phyloP scores from a whole-genome alignment of 1,139 yeast species.

The Yamadazyma aaseri region DNA sequence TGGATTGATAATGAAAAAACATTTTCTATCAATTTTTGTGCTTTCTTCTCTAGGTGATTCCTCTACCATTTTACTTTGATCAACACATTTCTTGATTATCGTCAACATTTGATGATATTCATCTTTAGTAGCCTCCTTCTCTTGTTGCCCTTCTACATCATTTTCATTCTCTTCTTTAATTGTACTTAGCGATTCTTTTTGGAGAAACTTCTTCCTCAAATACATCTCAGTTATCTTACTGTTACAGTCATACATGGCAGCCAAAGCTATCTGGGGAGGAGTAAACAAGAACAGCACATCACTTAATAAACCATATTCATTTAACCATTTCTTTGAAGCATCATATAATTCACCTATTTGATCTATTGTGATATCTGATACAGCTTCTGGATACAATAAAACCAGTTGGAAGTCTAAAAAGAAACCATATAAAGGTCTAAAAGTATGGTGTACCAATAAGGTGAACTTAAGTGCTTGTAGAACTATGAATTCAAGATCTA shows the following conservation, averaged over 20 bases:
- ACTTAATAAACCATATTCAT: constrained; percentile 62
- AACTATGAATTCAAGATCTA: constrained; percentile 75
- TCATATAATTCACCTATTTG: constrained; percentile 61
- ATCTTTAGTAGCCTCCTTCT: constrained; percentile 12
- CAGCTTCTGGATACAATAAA: constrained; percentile 40
- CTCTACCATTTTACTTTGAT: constrained; percentile 37
- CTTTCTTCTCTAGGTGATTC: constrained; percentile 61
- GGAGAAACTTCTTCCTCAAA: constrained; percentile 49
- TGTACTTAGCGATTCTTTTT: constrained; percentile 13
- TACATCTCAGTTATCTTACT: constrained; percentile 65
- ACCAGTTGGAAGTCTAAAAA: constrained; percentile 80
- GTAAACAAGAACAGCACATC: constrained; percentile 77
- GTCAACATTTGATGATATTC: constrained; percentile 44
- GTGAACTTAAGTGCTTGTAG: constrained; percentile 77
- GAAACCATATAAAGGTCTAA: constrained; percentile 85
- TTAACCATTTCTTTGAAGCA: constrained; percentile 60
- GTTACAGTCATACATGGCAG: constrained; percentile 71
- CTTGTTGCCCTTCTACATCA: constrained; percentile 6
- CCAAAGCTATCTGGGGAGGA: constrained; percentile 94
- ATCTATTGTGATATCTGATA: constrained; percentile 39
- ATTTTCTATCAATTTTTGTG: constrained; percentile 57
- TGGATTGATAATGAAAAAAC: constrained; percentile 64
- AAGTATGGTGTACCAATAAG: constrained; percentile 83
- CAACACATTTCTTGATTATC: constrained; percentile 51
- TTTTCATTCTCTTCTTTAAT: constrained; percentile 12